Percentiles rank a stretch among this genome's conserved stretches.
These are phyloP conservation scores for Populus pruinosa DNA, from an alignment of 345 rosid genomes.

Conservation along the genomic window DNA sequence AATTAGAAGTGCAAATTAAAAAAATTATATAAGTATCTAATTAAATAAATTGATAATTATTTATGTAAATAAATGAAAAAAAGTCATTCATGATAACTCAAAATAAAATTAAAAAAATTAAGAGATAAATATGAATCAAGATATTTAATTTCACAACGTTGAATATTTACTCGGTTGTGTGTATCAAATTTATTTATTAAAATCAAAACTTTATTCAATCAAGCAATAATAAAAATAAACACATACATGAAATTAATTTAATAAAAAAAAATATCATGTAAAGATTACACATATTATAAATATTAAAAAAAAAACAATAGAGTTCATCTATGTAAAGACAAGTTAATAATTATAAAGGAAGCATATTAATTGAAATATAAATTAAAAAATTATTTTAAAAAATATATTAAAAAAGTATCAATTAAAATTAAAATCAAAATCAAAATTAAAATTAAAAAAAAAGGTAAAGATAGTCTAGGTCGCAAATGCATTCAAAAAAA, in stretches of 20 bases:
- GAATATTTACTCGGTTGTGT: background rate
- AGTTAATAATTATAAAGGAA: background rate
- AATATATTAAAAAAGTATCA: too few relatives aligned
- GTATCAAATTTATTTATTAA: background rate
- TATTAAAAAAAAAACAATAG: background rate
- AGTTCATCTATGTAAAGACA: background rate
- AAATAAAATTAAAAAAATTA: background rate
- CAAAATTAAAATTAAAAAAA: too few relatives aligned
- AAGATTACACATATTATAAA: background rate
- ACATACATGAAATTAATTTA: background rate
- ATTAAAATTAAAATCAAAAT: too few relatives aligned
- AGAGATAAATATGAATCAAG: background rate
- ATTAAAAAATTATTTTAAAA: background rate
- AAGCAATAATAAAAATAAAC: background rate
- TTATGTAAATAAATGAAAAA: background rate
- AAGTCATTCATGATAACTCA: background rate
- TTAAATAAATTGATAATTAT: background rate
- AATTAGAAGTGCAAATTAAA: background rate
- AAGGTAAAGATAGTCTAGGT: too few relatives aligned
- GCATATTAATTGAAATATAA: background rate
- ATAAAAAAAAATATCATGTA: background rate
- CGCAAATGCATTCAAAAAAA: background rate
- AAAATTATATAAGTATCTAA: accelerated
- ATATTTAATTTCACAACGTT: background rate
- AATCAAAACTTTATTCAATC: background rate